phyloP scores from a whole-genome alignment of 2,329 filamentous ascomycete genomes.

The Thielaviopsis ethacetica region DNA sequence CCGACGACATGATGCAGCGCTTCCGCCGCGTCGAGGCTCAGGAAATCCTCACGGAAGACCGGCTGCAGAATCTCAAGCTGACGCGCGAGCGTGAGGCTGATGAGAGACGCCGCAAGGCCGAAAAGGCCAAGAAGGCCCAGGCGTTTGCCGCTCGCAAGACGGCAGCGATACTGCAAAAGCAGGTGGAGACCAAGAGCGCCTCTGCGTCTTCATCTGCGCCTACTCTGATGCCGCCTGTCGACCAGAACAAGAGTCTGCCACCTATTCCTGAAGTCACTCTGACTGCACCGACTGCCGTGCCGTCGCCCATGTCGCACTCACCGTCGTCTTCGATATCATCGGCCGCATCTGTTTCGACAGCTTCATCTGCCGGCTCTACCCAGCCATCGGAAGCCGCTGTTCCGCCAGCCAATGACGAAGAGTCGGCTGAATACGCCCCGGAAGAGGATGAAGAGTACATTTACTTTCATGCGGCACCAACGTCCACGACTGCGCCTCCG shows the following conservation, averaged over 20 bases:
- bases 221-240: slow-evolving; percentile 8
- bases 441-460: slow-evolving; percentile 28
- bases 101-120: neutral
- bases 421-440: slow-evolving; percentile 13
- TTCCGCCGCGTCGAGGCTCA: slow-evolving; percentile 40
- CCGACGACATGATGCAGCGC: slow-evolving; percentile 38
- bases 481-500: slow-evolving; percentile 29
- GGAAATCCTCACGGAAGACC: slow-evolving; percentile 40
- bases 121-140: slow-evolving; percentile 16
- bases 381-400: neutral
- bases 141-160: slow-evolving; percentile 12
- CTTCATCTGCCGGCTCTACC: neutral
- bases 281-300: slow-evolving; percentile 8
- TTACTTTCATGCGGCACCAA: slow-evolving; percentile 31
- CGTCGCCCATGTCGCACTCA: slow-evolving; percentile 4
- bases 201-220: neutral
- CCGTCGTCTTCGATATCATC: slow-evolving; percentile 4
- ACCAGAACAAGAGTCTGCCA: slow-evolving; percentile 19
- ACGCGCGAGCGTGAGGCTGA: slow-evolving; percentile 18
- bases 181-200: slow-evolving; percentile 18
- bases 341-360: slow-evolving; percentile 3
- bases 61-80: slow-evolving; percentile 29
- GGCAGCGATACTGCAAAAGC: neutral
- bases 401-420: neutral
- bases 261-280: slow-evolving; percentile 26